A percentile compares a stretch with the other conserved stretches of the same genome.
Conservation (phyloP, 2,329 filamentous ascomycete species). For the Aspergillus pseudotamarii region DNA sequence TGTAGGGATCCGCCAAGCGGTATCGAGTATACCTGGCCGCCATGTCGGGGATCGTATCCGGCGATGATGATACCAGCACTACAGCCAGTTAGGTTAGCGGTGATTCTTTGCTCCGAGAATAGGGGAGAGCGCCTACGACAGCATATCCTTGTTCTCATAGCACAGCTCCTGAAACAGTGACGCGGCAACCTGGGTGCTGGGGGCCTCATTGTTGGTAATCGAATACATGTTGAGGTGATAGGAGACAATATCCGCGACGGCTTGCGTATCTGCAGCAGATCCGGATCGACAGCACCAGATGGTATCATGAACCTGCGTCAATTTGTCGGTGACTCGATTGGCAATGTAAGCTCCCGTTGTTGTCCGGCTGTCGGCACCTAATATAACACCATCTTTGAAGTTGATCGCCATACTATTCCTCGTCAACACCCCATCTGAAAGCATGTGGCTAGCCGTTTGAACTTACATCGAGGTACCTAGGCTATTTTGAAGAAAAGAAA, state of each 20-base stretch:
- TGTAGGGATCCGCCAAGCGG: constrained; percentile 94
- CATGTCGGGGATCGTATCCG: constrained; percentile 94
- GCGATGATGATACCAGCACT: constrained; percentile 97
- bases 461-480: constrained; percentile 95
- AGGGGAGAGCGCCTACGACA: constrained; percentile 65
- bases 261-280: constrained; percentile 96
- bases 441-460: constrained; percentile 19
- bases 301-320: constrained; percentile 96
- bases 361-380: constrained; percentile 94
- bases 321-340: constrained; percentile 98
- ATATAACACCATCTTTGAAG: constrained; percentile 97
- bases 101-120: neutral
- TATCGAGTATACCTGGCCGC: constrained; percentile 96
- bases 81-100: constrained; percentile 11
- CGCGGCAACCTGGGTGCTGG: constrained; percentile 92
- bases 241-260: constrained; percentile 95
- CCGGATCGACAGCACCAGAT: constrained; percentile 99
- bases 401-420: constrained; percentile 88
- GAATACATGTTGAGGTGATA: constrained; percentile 94
- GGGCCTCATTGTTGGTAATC: constrained; percentile 83
- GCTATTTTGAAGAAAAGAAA: constrained; percentile 51
- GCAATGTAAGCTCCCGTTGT: constrained; percentile 98
- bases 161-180: constrained; percentile 97
- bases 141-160: constrained; percentile 92
- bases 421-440: constrained; percentile 26